Evolutionary conservation across 805 yeast species (phyloP), one percentile per base, ranked within the genome.

Genomic region (Pichia nakasei): DNA sequence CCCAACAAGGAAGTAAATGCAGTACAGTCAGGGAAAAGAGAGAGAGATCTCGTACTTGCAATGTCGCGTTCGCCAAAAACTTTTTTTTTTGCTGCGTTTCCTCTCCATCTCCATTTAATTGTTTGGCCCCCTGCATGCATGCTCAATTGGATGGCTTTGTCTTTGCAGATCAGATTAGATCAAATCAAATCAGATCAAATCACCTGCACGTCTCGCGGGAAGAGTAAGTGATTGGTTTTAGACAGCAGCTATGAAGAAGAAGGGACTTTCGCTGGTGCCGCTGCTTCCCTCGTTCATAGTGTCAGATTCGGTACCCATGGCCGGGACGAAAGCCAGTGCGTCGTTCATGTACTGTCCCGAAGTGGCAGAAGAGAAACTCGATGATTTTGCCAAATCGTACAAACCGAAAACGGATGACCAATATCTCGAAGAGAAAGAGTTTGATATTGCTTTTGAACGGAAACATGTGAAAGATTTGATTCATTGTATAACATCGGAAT

Each of bases 401-500:
- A 57, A 53, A 39, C 47, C 52, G 18, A 61, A 61, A 37, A 59
- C 62, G 0, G 61, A 60, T 32, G 56, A 58, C 38, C 52, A 51
- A 19, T 54, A 51, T 32, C 44, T 42, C 24, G 39, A 48, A 15
- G 49, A 48, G 18, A 59, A 56, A 35, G 49, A 52, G 26, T 56
- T 49, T 35, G 67, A 61, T 22, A 48, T 57, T 8, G 71, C 76
- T 50, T 78, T 82, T 52, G 71, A 80, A 20, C 66, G 91, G 43
- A 78, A 79, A 51, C 77, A 78, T 40, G 73, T 86, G 19, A 80
- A 80, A 56, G 77, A 76, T 24, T 68, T 82, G 22, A 72, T 87
- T 33, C 93, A 84, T 59, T 55, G 70, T 22, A 75, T 86, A 37
- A 85, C 96, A 0, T 74, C 75, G 5, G 88, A 83, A 48, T 61